These are phyloP conservation scores for Acer saccharum DNA, from an alignment of 345 rosid species.

Conservation along the genomic window DNA sequence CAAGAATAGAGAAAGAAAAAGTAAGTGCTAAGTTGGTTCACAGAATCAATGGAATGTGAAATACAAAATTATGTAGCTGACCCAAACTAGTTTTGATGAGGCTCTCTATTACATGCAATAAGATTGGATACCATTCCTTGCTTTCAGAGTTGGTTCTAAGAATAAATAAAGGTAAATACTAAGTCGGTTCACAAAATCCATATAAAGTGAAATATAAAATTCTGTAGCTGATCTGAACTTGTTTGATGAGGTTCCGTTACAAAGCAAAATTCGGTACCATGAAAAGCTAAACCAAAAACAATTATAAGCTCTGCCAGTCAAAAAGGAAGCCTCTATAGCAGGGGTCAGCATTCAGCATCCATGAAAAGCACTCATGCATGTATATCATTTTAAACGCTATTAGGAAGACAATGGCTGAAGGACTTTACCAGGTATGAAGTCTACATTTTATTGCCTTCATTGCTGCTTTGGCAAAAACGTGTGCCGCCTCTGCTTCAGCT, in stretches of 20 bases:
- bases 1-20: not conserved
- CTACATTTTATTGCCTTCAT: conserved; percentile 63
- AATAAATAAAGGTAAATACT: too few species aligned
- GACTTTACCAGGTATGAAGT: conserved; percentile 50
- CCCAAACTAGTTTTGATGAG: conserved; percentile 8
- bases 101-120: conserved; percentile 11
- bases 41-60: conserved; percentile 3
- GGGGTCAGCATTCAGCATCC: conserved; percentile 10
- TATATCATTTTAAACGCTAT: not conserved
- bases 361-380: not conserved
- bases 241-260: conserved; percentile 12
- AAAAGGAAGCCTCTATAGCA: conserved; percentile 12
- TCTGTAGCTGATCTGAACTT: not conserved
- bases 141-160: not conserved
- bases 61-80: not conserved
- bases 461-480: conserved; percentile 79
- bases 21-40: not conserved
- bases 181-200: too few species aligned
- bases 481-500: conserved; percentile 97
- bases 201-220: not conserved
- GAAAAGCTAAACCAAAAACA: not conserved
- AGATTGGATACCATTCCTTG: conserved; percentile 7
- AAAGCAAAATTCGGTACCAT: conserved; percentile 6
- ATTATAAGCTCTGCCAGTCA: not conserved
- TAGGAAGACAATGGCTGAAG: conserved; percentile 13